Percentiles rank a stretch among this genome's conserved stretches.
Conservation (phyloP, 2,329 filamentous ascomycete species). For the Botrytis galanthina region DNA sequence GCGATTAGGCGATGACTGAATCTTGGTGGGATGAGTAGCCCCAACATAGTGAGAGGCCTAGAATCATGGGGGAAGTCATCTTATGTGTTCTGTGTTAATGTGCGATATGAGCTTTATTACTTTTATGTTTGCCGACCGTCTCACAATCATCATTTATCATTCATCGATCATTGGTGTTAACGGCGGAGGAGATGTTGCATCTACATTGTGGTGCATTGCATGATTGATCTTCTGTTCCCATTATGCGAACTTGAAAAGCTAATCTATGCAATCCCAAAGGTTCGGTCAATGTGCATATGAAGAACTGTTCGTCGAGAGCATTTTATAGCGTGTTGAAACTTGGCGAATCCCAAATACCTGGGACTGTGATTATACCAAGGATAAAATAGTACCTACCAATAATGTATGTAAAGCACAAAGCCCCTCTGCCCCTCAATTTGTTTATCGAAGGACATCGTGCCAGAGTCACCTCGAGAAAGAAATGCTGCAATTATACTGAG, state of each 20-base stretch:
- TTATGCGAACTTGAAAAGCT: not conserved
- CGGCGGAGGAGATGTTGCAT: not conserved
- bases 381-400: not conserved
- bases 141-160: not conserved
- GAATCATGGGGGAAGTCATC: not conserved
- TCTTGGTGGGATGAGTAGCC: not conserved
- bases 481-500: not conserved
- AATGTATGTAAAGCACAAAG: not conserved
- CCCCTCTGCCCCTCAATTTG: not conserved
- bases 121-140: not conserved
- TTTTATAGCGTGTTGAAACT: not conserved
- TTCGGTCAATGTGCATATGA: not conserved
- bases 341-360: not conserved
- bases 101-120: not conserved
- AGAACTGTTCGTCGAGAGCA: not conserved
- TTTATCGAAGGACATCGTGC: not conserved
- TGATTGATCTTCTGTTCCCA: not conserved
- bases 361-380: not conserved
- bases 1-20: not conserved
- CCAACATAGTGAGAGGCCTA: not conserved
- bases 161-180: not conserved
- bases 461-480: not conserved
- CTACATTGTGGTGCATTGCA: not conserved
- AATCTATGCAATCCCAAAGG: not conserved
- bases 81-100: not conserved